A percentile compares a stretch with the other conserved stretches of the same genome.
Conservation (phyloP, 2,329 filamentous ascomycete species). For the Hymenoscyphus albidus region DNA sequence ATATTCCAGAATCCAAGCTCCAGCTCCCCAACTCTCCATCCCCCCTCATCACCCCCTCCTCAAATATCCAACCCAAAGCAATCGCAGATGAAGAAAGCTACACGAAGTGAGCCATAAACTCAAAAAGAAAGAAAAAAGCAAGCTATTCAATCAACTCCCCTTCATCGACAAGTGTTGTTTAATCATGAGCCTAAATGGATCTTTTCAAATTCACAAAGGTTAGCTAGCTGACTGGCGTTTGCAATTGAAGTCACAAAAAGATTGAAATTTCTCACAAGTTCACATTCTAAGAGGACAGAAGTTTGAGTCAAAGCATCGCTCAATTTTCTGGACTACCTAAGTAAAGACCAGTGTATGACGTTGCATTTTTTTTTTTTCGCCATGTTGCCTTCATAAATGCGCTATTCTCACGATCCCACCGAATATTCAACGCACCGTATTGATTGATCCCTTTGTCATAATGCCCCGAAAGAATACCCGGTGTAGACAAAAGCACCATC, state of each 20-base stretch:
- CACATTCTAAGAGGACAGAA: neutral
- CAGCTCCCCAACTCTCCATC: too few species aligned
- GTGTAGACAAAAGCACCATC: conserved; percentile 6
- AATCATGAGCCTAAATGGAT: too few species aligned
- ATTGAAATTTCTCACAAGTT: neutral
- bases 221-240: neutral
- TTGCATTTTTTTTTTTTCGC: neutral
- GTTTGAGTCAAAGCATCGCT: neutral
- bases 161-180: too few species aligned
- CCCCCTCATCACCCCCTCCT: too few species aligned
- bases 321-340: neutral
- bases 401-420: neutral
- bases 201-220: neutral
- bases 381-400: neutral
- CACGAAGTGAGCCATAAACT: too few species aligned
- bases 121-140: too few species aligned
- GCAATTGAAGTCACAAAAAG: too few species aligned
- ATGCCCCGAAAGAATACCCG: neutral
- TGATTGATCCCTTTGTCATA: neutral
- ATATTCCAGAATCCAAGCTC: too few species aligned
- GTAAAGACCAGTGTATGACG: neutral
- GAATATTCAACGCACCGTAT: neutral
- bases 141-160: too few species aligned
- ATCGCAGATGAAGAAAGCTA: too few species aligned
- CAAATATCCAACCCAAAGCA: too few species aligned